Evolutionary conservation across 345 rosid species (phyloP), one percentile per base, ranked within the genome.

Genomic region (Pugionium dolabratum): DNA sequence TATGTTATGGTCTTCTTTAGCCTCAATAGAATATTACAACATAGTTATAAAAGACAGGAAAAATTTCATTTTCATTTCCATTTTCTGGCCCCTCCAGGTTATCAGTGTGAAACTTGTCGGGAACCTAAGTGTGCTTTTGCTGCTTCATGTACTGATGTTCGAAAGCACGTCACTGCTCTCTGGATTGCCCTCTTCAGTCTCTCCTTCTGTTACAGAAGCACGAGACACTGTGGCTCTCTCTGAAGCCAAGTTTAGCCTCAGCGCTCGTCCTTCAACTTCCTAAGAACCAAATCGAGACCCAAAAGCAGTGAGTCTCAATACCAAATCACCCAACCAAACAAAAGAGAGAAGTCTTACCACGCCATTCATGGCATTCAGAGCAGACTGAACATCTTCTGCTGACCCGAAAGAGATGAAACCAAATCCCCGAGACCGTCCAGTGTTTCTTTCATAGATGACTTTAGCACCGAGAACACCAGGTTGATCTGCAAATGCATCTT

Each of bases 211-310:
- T 8, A 75, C 50, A 11, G 56, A 36, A 0, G 81, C 40, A 36
- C 69, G 63, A 70, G 80, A 4, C 35, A 49, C 51, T 0, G 79
- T 60, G 39, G 83, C 73, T 69, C 81, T 94, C 48, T 85, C 84
- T 0, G 81, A 69, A 11, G 97, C 97, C 55, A 84, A 5, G 40
- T 84, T 88, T 77, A 90, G 76, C 63, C 96, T 81, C 75, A 90
- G 48, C 27, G 92, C 88, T 48, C 99, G 81, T 11, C 96, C 99
- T 79, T 94, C 95, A 29, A 90, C 83, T 79, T 94, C 99, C 99
- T 94, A 66, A 50, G 7, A 52, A 37, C 41, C 48, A 33, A 61
- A 42, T 9, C 53, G 5, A 44, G 36, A 39, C 48, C 43, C 1
- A 36, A 36, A 59, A 44, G 7, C 6, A 37, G 10, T 53, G 4